Evolutionary conservation across 2,329 filamentous ascomycete genomes (phyloP).

Genomic region (Tricladium varicosporioides): DNA sequence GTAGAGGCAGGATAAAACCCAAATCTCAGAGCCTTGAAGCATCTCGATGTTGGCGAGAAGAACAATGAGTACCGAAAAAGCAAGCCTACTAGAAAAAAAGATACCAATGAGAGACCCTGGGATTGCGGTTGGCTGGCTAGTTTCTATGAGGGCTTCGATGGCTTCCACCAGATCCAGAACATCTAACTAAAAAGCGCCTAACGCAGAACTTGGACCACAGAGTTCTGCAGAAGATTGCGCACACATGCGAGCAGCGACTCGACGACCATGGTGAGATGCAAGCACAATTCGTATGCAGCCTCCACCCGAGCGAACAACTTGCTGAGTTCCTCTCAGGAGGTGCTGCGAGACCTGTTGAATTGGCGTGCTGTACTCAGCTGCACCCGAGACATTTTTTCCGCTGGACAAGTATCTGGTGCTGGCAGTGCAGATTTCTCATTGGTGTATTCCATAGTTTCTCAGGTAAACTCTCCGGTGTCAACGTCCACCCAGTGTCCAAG

Average conservation of each 20-base stretch:
- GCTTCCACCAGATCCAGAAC: conserved; percentile 9
- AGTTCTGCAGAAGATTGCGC: conserved; percentile 18
- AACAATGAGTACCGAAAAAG: conserved; percentile 4
- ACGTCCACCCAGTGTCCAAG: too few species aligned
- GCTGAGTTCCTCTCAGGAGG: neutral
- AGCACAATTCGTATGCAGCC: conserved; percentile 10
- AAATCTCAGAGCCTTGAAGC: conserved; percentile 2
- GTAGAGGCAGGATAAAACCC: neutral
- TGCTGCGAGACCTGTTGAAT: neutral
- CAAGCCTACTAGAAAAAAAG: neutral
- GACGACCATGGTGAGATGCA: conserved; percentile 2
- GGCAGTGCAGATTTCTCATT: neutral
- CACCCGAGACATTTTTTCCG: neutral
- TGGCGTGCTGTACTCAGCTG: too few species aligned
- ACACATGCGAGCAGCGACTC: conserved; percentile 2
- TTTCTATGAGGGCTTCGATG: conserved; percentile 1
- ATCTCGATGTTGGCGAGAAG: conserved; percentile 5
- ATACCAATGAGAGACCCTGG: conserved; percentile 14
- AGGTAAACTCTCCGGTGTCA: too few species aligned
- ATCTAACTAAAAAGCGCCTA: conserved; percentile 14
- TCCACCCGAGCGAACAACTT: neutral
- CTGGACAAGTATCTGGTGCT: neutral
- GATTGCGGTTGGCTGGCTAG: conserved; percentile 1
- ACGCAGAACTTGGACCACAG: conserved; percentile 10
- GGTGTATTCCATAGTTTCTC: neutral